phyloP scores from a whole-genome alignment of 768 basidiomycete genomes.

The Gautieria morchelliformis region DNA sequence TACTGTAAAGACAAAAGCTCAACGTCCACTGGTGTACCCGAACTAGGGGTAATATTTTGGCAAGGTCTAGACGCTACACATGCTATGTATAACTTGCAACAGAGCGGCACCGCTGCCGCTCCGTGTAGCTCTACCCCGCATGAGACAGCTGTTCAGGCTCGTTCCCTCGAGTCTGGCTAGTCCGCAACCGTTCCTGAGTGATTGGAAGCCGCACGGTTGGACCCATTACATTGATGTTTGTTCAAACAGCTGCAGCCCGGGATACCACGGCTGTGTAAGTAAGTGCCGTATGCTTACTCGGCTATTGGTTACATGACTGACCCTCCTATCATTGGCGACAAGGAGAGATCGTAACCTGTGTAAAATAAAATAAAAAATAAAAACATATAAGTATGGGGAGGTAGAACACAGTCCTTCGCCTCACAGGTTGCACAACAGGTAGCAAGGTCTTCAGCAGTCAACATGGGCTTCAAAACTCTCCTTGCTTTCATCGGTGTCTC shows the following conservation, averaged over 20 bases:
- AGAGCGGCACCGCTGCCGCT: too few relatives aligned
- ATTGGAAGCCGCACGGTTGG: not conserved
- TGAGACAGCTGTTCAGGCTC: too few relatives aligned
- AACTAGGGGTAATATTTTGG: too few relatives aligned
- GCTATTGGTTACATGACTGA: not conserved
- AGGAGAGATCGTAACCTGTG: too few relatives aligned
- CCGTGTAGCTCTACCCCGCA: too few relatives aligned
- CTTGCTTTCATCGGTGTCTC: constrained; percentile 1
- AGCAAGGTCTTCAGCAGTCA: not conserved
- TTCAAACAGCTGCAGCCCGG: not conserved
- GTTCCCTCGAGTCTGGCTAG: not conserved
- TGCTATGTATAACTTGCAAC: too few relatives aligned
- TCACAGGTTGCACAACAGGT: not conserved
- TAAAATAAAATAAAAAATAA: too few relatives aligned
- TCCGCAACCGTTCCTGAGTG: not conserved
- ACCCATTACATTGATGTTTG: not conserved
- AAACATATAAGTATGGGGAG: not conserved
- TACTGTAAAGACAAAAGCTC: too few relatives aligned
- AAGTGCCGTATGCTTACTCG: not conserved
- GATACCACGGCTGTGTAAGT: not conserved
- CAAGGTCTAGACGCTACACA: too few relatives aligned
- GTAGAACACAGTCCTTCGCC: not conserved
- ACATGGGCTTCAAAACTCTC: not conserved
- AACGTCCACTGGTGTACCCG: too few relatives aligned
- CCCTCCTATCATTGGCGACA: too few relatives aligned